A percentile compares a stretch with the other conserved stretches of the same genome.
phyloP scores from a whole-genome alignment of 148 eudicot species.

The Cornus suecica region DNA sequence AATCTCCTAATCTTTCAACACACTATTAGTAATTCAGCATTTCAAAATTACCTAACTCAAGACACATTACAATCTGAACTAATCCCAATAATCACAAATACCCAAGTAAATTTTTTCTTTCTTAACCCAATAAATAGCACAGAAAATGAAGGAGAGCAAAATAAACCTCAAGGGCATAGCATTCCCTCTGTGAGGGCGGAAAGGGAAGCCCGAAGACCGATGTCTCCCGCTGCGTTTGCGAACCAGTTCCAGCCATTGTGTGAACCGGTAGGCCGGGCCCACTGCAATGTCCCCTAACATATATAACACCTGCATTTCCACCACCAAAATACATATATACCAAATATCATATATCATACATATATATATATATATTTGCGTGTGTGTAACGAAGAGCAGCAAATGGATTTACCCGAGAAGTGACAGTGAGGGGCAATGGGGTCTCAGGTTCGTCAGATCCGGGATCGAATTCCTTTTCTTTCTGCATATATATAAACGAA shows the following conservation, averaged over 20 bases:
- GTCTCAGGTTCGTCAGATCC: slow-evolving; percentile 69
- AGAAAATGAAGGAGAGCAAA: neutral
- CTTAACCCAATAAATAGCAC: neutral
- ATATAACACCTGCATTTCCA: slow-evolving; percentile 66
- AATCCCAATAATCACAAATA: neutral
- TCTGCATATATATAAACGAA: slow-evolving; percentile 37
- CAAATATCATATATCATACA: slow-evolving; percentile 13
- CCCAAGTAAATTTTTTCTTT: neutral
- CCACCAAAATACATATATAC: neutral
- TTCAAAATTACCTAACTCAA: neutral
- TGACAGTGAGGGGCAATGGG: slow-evolving; percentile 82
- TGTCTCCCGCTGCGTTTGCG: slow-evolving; percentile 74
- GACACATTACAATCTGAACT: neutral
- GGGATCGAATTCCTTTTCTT: slow-evolving; percentile 51
- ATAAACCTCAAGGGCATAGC: slow-evolving; percentile 65
- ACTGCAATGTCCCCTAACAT: slow-evolving; percentile 95
- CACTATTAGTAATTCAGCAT: neutral
- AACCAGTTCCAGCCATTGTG: slow-evolving; percentile 94
- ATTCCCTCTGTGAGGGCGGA: slow-evolving; percentile 40
- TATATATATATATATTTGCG: neutral
- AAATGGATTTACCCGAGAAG: slow-evolving; percentile 62
- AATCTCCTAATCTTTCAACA: neutral
- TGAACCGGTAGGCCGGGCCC: slow-evolving; percentile 71
- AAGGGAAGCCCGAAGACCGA: slow-evolving; percentile 72
- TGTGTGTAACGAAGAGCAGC: neutral